Evolutionary conservation across 495 filamentous ascomycete genomes (phyloP), one percentile per base, ranked within the genome.

Genomic region (Cercophora scortea): DNA sequence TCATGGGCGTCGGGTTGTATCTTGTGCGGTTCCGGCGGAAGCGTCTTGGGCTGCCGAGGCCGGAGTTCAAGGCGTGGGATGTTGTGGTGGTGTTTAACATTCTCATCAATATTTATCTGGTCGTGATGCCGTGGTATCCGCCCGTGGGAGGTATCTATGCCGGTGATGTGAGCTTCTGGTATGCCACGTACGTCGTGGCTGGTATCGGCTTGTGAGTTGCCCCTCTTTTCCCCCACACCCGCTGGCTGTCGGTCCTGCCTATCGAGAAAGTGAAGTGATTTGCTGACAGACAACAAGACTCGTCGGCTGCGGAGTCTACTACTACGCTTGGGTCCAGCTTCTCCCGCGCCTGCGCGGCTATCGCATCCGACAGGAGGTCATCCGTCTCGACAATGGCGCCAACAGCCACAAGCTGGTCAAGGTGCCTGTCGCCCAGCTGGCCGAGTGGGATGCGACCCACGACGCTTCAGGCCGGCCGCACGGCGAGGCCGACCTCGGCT

Each of bases 81-180:
- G 52, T 75, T 0, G 68, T 75, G 4, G 56, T 84, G 10, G 68
- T 71, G 11, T 83, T 85, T 58, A 71, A 74, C 12, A 74, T 84
- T 35, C 42, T 80, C 1, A 65, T 79, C 0, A 75, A 81, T 34
- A 33, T 79, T 0, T 86, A 82, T 54, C 65, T 82, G 47, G 61
- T 87, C 17, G 69, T 80, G 9, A 80, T 80, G 61, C 83, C 83
- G 6, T 86, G 83, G 84, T 85, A 82, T 51, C 82, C 83, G 25
- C 83, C 83, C 0, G 69, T 68, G 1, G 70, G 63, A 4, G 83
- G 83, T 0, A 70, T 72, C 0, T 71, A 69, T 40, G 79, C 75
- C 1, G 82, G 82, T 0, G 74, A 81, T 51, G 80, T 86, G 2
- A 82, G 75, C 45, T 86, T 87, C 57, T 86, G 81, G 81, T 86